phyloP scores from a whole-genome alignment of 257 asterid species.

The Petunia secreta region DNA sequence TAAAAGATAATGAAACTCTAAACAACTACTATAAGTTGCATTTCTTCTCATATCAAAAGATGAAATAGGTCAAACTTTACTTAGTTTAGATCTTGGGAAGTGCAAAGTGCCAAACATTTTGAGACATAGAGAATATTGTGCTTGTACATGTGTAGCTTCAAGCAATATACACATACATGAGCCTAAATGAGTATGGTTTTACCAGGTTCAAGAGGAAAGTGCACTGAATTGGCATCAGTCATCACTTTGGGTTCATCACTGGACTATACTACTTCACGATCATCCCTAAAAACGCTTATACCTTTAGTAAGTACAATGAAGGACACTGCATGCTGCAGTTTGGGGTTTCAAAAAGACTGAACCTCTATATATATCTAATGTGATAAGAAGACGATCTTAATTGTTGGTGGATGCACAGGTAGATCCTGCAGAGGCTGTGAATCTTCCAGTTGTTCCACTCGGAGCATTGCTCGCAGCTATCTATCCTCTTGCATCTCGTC shows the following conservation, averaged over 20 bases:
- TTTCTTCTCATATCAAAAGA: background rate
- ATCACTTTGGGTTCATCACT: constrained; percentile 94
- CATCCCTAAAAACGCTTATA: constrained; percentile 71
- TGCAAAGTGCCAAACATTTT: background rate
- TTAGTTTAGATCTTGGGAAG: background rate
- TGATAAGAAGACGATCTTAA: background rate
- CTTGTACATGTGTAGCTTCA: background rate
- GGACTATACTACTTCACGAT: constrained; percentile 86
- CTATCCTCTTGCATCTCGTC: constrained; percentile 87
- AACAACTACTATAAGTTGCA: background rate
- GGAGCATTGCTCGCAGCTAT: constrained; percentile 89
- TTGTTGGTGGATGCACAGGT: constrained; percentile 51
- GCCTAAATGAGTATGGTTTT: constrained; percentile 7
- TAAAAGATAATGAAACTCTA: background rate
- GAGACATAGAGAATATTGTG: background rate
- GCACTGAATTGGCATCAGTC: constrained; percentile 76
- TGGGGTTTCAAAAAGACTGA: background rate
- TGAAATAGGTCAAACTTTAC: constrained; percentile 7
- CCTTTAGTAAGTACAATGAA: constrained; percentile 74
- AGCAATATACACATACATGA: background rate
- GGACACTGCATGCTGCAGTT: background rate
- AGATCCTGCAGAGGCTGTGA: constrained; percentile 95
- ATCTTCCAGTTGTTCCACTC: constrained; percentile 90
- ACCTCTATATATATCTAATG: constrained; percentile 26
- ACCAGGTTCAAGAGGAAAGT: constrained; percentile 69